These are phyloP conservation scores for Porphyrellus sp. DNA, from an alignment of 1,284 basidiomycete species.

Conservation along the genomic window DNA sequence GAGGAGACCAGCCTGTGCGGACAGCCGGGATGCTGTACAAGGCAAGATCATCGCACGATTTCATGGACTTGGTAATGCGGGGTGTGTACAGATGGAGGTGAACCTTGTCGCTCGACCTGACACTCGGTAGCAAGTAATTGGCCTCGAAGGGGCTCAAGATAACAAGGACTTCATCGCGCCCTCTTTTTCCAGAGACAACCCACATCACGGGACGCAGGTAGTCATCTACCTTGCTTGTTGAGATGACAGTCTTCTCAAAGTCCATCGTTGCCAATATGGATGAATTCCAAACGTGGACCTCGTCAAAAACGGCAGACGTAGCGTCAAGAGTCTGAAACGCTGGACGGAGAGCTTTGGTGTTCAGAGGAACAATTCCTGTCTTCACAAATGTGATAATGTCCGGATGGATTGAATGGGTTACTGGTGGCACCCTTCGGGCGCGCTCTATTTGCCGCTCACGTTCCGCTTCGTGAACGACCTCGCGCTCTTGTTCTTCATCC, in stretches of 20 bases:
- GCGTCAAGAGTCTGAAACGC: slow-evolving; percentile 13
- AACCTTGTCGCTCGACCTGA: no score
- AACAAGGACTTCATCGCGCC: no score
- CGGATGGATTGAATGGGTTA: slow-evolving; percentile 22
- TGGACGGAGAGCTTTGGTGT: slow-evolving; percentile 4
- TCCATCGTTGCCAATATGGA: slow-evolving; percentile 32
- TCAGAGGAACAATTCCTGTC: slow-evolving; percentile 19
- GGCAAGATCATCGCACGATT: no score
- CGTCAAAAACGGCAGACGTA: slow-evolving; percentile 9
- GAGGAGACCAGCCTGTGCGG: no score
- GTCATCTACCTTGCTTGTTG: slow-evolving; percentile 17
- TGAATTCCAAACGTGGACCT: slow-evolving; percentile 20
- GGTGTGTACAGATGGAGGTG: no score
- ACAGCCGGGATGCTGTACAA: no score
- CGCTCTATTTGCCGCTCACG: slow-evolving; percentile 40
- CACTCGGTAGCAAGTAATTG: no score
- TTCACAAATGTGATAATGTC: slow-evolving; percentile 26
- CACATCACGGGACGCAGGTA: slow-evolving; percentile 46
- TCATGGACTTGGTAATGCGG: no score
- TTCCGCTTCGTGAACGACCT: slow-evolving; percentile 45
- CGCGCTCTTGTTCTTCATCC: slow-evolving; percentile 52
- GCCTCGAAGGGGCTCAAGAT: no score
- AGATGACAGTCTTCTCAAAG: slow-evolving; percentile 22
- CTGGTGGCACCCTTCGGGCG: slow-evolving; percentile 28
- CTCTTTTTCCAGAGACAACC: slow-evolving; percentile 36